Conservation (phyloP, 192 early-diverging fungal species). For the Gigaspora rosea region DNA sequence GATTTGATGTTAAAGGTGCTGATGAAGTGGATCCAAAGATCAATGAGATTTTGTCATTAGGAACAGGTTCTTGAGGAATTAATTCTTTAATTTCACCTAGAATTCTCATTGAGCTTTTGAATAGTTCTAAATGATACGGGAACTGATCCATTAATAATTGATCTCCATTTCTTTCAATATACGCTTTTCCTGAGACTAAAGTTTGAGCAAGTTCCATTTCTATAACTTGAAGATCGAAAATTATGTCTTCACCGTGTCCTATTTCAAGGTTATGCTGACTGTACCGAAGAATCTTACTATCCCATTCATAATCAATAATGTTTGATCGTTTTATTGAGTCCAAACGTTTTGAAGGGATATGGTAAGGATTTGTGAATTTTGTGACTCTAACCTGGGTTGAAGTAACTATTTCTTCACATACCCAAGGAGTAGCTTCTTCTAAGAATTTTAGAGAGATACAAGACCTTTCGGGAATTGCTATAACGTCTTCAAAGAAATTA, state of each 20-base stretch:
- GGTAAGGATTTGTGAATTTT: not conserved
- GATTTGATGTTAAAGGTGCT: not conserved
- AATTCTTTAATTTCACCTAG: slow-evolving; percentile 23
- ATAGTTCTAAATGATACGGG: slow-evolving; percentile 28
- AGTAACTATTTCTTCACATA: not conserved
- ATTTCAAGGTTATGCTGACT: slow-evolving; percentile 7
- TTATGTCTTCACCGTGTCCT: not conserved
- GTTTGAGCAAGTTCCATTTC: slow-evolving; percentile 12
- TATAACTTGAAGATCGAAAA: slow-evolving; percentile 21
- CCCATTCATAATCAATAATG: slow-evolving; percentile 21
- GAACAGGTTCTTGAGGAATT: slow-evolving; percentile 28
- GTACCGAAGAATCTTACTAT: slow-evolving; percentile 17
- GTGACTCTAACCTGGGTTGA: not conserved
- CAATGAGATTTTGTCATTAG: not conserved
- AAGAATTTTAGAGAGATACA: slow-evolving; percentile 11
- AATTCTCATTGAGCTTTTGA: slow-evolving; percentile 10
- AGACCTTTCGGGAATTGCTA: not conserved
- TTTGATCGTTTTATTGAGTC: not conserved
- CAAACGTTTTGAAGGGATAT: not conserved
- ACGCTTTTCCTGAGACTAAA: slow-evolving; percentile 17
- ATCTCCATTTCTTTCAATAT: not conserved
- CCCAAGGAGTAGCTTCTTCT: not conserved
- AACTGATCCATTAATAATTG: slow-evolving; percentile 11
- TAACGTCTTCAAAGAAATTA: slow-evolving; percentile 18
- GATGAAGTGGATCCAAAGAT: not conserved